A percentile compares a stretch with the other conserved stretches of the same genome.
These are phyloP conservation scores for Iodosphaeria phyllophila DNA, from an alignment of 2,329 filamentous ascomycete genomes.

Conservation along the genomic window DNA sequence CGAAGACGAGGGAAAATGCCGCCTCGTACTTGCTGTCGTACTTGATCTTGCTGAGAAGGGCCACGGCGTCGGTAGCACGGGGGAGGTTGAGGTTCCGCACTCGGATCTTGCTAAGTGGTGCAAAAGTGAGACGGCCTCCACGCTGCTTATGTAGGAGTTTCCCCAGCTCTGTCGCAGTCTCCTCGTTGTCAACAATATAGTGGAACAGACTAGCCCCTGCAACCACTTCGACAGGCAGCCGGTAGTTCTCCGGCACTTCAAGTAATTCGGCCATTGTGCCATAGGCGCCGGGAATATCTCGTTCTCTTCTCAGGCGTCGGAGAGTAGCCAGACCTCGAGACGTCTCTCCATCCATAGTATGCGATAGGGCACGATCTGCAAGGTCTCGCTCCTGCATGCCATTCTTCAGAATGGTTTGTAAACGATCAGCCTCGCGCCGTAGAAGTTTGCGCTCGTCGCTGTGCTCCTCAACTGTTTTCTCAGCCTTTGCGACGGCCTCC, in stretches of 20 bases:
- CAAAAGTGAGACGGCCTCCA: slow-evolving; percentile 80
- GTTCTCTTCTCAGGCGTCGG: slow-evolving; percentile 60
- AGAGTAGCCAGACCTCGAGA: slow-evolving; percentile 76
- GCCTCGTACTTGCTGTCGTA: slow-evolving; percentile 63
- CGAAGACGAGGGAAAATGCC: slow-evolving; percentile 89
- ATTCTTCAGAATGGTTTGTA: slow-evolving; percentile 59
- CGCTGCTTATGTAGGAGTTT: slow-evolving; percentile 62
- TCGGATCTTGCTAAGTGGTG: slow-evolving; percentile 72
- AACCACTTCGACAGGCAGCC: slow-evolving; percentile 79
- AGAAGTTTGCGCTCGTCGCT: slow-evolving; percentile 76
- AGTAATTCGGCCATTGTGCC: slow-evolving; percentile 89
- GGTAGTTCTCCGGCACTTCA: slow-evolving; percentile 66
- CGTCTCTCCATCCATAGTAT: slow-evolving; percentile 80
- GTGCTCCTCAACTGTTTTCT: slow-evolving; percentile 60
- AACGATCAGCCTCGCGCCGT: slow-evolving; percentile 74
- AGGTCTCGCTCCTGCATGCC: slow-evolving; percentile 59
- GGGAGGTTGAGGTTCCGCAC: slow-evolving; percentile 59
- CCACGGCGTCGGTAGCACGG: slow-evolving; percentile 70
- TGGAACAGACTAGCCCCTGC: slow-evolving; percentile 88
- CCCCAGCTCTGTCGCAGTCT: slow-evolving; percentile 67
- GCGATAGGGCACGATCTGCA: slow-evolving; percentile 59
- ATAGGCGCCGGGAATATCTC: slow-evolving; percentile 70
- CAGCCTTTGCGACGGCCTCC: slow-evolving; percentile 57
- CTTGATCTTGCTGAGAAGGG: slow-evolving; percentile 66
- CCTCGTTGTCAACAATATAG: slow-evolving; percentile 83